Conservation (phyloP, 306 rosid genomes). For the Lathyrus aphaca region DNA sequence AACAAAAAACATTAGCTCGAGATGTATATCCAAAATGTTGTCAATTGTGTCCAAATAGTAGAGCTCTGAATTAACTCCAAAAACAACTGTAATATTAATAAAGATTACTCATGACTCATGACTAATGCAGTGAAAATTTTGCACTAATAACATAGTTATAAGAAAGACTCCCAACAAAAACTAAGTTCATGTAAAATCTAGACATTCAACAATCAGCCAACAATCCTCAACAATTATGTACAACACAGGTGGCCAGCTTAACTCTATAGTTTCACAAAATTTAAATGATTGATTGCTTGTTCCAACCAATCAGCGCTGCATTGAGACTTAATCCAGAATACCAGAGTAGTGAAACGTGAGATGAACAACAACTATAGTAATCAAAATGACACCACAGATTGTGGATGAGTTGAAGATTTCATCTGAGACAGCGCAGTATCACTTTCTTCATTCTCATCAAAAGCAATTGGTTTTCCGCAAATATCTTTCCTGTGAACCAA, state of each 20-base stretch:
- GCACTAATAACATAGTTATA: no score
- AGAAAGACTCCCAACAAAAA: no score
- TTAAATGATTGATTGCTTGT: slow-evolving; percentile 34
- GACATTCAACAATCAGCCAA: slow-evolving; percentile 29
- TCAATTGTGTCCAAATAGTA: no score
- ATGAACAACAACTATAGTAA: slow-evolving; percentile 6
- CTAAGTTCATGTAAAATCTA: neutral
- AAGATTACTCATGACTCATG: no score
- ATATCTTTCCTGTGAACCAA: slow-evolving; percentile 62
- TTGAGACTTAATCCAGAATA: slow-evolving; percentile 27
- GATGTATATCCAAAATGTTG: no score
- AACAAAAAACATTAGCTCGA: no score
- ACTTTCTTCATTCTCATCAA: slow-evolving; percentile 70
- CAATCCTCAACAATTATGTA: slow-evolving; percentile 37
- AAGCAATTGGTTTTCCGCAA: slow-evolving; percentile 56
- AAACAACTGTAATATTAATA: no score
- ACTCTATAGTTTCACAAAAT: slow-evolving; percentile 38
- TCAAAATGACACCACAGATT: slow-evolving; percentile 72
- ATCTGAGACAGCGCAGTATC: slow-evolving; percentile 77
- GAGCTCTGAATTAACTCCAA: no score
- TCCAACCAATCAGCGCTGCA: slow-evolving; percentile 35
- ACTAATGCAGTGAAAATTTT: no score
- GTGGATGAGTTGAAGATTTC: slow-evolving; percentile 66
- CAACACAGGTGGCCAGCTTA: slow-evolving; percentile 41
- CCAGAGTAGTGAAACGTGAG: slow-evolving; percentile 25